Percentiles rank a stretch among this genome's conserved stretches.
Evolutionary conservation across 108 stramenopile genomes (phyloP).

Genomic region (Cyclotella cryptica): DNA sequence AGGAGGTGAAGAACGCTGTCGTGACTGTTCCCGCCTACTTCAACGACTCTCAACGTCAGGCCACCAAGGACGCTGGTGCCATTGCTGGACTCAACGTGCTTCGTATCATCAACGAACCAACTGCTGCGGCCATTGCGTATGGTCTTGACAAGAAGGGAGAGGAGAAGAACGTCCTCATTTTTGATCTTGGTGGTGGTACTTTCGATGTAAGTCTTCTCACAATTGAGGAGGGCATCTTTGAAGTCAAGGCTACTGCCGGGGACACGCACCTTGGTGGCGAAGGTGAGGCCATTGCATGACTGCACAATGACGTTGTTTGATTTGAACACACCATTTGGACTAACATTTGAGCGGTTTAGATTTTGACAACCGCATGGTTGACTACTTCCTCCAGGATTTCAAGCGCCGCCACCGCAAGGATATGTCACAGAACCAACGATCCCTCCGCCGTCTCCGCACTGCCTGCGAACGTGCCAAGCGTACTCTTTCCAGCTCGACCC

Average conservation of each 20-base stretch:
- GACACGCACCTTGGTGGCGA: conserved; percentile 99
- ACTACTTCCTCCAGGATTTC: conserved; percentile 97
- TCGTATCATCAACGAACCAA: conserved; percentile 99
- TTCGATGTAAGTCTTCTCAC: conserved; percentile 98
- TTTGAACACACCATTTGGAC: too few species aligned
- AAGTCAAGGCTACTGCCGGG: conserved; percentile 99
- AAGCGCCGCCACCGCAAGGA: conserved; percentile 94
- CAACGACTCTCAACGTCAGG: conserved; percentile 99
- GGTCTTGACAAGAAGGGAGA: conserved; percentile 96
- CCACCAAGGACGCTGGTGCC: conserved; percentile 99
- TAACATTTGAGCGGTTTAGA: too few species aligned
- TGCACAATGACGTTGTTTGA: too few species aligned
- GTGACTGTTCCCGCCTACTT: conserved; percentile 99
- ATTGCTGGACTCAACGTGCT: conserved; percentile 98
- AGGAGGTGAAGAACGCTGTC: conserved; percentile 99
- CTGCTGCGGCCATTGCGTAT: conserved; percentile 99
- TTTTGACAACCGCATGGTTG: conserved; percentile 98
- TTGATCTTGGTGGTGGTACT: conserved; percentile 99
- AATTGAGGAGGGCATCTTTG: conserved; percentile 99
- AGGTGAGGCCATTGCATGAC: too few species aligned
- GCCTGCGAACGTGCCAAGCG: conserved; percentile 99
- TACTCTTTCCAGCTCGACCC: conserved; percentile 97
- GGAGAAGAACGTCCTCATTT: conserved; percentile 99
- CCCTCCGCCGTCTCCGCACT: conserved; percentile 98
- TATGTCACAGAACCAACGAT: conserved; percentile 93